Evolutionary conservation across 495 filamentous ascomycete genomes (phyloP), one percentile per base, ranked within the genome.

Genomic region (Chaetomium tenue): DNA sequence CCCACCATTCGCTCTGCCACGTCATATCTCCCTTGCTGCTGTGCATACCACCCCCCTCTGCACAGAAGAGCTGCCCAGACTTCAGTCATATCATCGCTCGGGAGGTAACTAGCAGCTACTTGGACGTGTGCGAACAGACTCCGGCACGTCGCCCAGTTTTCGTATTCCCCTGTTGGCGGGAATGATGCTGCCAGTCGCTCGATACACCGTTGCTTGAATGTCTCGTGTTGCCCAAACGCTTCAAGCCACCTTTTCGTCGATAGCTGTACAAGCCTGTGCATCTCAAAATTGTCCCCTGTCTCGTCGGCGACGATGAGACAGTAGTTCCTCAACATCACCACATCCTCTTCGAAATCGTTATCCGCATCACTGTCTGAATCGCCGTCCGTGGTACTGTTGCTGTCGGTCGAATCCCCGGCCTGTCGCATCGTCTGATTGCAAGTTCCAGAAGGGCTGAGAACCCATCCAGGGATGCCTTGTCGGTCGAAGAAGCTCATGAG

Each of bases 251-350:
- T 79, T 50, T 71, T 76, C 3, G 71, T 75, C 16, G 75, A 73
- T 13, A 82, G 46, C 58, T 82, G 79, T 25, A 83, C 77, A 12
- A 82, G 67, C 42, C 77, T 69, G 70, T 82, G 79, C 61, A 83
- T 68, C 23, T 74, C 66, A 13, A 77, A 78, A 63, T 62, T 22
- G 48, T 63, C 59, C 8, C 62, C 63, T 4, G 28, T 30, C n/a
- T 60, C 55, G 39, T 53, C 65, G n/a, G 66, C n/a, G 15, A 69
- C 66, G 61, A 83, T 72, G n/a, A 83, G 77, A 47, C 71, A 77
- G 68, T 76, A 82, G 56, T 76, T 70, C 64, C 70, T 60, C 33
- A 84, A 69, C 18, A 68, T 73, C 25, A 55, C 44, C 11, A 84
- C 44, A 69, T 83, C 77, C 4, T 78, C 73, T 59, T 82, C 76